Evolutionary conservation across 768 basidiomycete species (phyloP).

Genomic region (Tulasnella sp.): DNA sequence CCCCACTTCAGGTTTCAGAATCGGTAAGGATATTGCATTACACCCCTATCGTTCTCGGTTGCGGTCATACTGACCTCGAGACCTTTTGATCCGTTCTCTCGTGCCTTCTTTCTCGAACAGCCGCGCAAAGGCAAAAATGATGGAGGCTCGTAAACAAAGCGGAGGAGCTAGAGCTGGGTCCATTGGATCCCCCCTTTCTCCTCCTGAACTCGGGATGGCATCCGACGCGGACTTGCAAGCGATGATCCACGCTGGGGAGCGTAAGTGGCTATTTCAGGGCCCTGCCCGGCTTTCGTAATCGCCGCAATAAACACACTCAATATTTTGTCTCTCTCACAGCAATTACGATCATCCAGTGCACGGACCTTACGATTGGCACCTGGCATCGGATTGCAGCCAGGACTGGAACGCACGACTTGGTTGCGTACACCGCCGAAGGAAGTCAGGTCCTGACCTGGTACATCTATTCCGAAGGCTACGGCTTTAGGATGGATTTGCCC

Average conservation of each 20-base stretch:
- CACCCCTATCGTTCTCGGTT: constrained; percentile 15
- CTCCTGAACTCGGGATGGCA: constrained; percentile 56
- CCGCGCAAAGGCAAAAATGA: constrained; percentile 80
- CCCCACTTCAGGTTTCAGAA: constrained; percentile 29
- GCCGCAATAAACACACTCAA: constrained; percentile 11
- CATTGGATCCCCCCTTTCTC: constrained; percentile 50
- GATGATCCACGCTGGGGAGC: constrained; percentile 74
- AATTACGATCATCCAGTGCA: constrained; percentile 75
- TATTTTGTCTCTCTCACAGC: constrained; percentile 48
- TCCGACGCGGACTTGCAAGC: constrained; percentile 63
- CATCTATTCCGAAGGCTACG: constrained; percentile 68
- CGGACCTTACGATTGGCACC: constrained; percentile 70
- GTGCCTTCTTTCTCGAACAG: constrained; percentile 46
- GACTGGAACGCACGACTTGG: constrained; percentile 62
- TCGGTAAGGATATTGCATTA: constrained; percentile 21
- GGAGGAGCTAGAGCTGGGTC: constrained; percentile 26
- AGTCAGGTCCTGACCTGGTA: constrained; percentile 77
- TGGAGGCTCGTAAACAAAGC: constrained; percentile 45
- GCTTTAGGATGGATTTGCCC: constrained; percentile 86
- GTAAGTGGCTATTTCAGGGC: constrained; percentile 51
- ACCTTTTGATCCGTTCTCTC: constrained; percentile 13
- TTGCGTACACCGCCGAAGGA: constrained; percentile 72
- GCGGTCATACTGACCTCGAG: constrained; percentile 3
- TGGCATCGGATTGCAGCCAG: constrained; percentile 73
- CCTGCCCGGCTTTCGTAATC: constrained; percentile 1